These are phyloP conservation scores for Salix exigua DNA, from an alignment of 345 rosid genomes.

Conservation along the genomic window DNA sequence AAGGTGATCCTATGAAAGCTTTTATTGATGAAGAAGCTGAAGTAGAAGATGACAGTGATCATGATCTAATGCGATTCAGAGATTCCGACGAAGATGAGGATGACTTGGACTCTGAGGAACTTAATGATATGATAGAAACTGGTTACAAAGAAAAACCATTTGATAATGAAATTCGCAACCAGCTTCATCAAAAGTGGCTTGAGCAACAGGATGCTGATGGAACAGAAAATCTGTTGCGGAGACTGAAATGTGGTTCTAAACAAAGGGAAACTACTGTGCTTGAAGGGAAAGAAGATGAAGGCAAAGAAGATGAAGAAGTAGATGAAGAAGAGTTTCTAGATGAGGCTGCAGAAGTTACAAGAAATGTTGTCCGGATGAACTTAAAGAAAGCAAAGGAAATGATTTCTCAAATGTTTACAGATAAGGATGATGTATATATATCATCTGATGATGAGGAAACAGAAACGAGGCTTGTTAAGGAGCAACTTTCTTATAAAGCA, in stretches of 20 bases:
- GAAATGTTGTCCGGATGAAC: slow-evolving; percentile 46
- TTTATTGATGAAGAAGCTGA: slow-evolving; percentile 91
- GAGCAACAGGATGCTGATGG: slow-evolving; percentile 84
- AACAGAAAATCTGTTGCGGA: slow-evolving; percentile 73
- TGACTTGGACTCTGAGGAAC: slow-evolving; percentile 55
- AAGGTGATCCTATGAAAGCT: slow-evolving; percentile 71
- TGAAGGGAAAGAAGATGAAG: slow-evolving; percentile 47
- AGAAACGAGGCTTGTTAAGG: slow-evolving; percentile 46
- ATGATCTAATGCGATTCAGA: slow-evolving; percentile 57
- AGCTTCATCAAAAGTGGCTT: slow-evolving; percentile 92
- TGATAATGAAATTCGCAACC: slow-evolving; percentile 73
- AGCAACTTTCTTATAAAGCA: slow-evolving; percentile 46
- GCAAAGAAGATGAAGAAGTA: slow-evolving; percentile 34
- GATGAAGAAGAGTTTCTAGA: slow-evolving; percentile 40
- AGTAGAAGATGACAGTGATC: slow-evolving; percentile 95
- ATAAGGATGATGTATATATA: slow-evolving; percentile 63
- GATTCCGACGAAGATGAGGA: slow-evolving; percentile 78
- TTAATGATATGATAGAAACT: slow-evolving; percentile 71
- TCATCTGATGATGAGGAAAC: slow-evolving; percentile 92
- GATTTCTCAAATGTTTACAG: slow-evolving; percentile 85
- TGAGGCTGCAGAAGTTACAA: slow-evolving; percentile 41
- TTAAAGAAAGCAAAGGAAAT: slow-evolving; percentile 77
- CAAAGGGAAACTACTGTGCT: slow-evolving; percentile 35
- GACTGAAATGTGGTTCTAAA: slow-evolving; percentile 55
- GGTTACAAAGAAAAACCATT: slow-evolving; percentile 58